Evolutionary conservation across 345 rosid genomes (phyloP), one percentile per base, ranked within the genome.

Genomic region (Trapa bicornis): DNA sequence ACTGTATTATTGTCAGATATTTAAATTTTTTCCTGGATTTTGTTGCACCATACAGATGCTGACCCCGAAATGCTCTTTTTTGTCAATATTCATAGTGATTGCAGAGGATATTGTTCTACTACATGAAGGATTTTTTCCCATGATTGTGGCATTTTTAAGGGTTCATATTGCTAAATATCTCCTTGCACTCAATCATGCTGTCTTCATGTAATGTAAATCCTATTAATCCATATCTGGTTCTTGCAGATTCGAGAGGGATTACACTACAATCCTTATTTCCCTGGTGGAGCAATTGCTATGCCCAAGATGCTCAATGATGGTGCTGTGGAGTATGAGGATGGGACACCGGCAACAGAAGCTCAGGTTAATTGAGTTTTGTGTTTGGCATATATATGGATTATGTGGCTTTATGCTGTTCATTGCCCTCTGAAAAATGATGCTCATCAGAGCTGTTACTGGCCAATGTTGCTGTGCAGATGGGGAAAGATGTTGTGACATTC

Each of bases 271-370:
- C 99, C 97, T 67, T 95, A 95, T 78, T 95, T 95, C 69, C 99
- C 97, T 29, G 99, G 97, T 33, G 99, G 97, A 75, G 99, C 97
- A 45, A 95, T 95, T 76, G 99, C 99, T 58, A 95, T 95, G 99
- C 99, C 99, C 14, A 82, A 95, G 72, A 91, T 95, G 99, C 92
- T 95, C 61, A 87, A 64, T 63, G 99, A 95, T 81, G 99, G 89
- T 72, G 99, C 99, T 67, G 71, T 95, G 35, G 99, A 95, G 88
- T 95, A 91, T 57, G 99, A 91, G 81, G 99, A 95, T 83, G 96
- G 96, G 66, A 85, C 80, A 72, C 29, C 29, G 29, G 29, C 29
- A 22, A 22, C 29, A 22, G 29, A 22, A 22, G 29, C 29, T 22
- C 29, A 95, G 94, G 99, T 91, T 66, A 32, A 76, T 75, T 61